Evolutionary conservation across 306 rosid genomes (phyloP), one percentile per base, ranked within the genome.

Genomic region (Phaseolus lunatus): DNA sequence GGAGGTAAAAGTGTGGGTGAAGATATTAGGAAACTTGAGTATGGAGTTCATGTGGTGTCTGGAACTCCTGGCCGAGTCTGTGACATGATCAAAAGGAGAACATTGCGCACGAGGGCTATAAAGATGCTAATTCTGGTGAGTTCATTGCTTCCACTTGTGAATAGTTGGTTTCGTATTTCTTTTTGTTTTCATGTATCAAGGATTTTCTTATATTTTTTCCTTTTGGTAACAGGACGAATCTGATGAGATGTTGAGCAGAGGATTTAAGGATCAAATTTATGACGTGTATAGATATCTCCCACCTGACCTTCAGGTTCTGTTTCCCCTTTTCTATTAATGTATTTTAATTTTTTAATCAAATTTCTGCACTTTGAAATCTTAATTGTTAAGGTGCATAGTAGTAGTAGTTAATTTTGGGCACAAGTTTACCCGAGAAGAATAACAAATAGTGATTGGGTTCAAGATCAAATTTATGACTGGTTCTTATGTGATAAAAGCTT

Each of bases 241-340:
- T 57, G 99, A 96, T 87, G 99, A 96, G 75, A 96, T 96, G 99
- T 80, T 96, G 93, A 96, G 99, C 86, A 87, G 99, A 85, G 99
- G 99, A 23, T 96, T 92, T 85, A 96, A 96, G 86, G 99, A 96
- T 84, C 99, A 96, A 83, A 96, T 96, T 78, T 96, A 96, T 41
- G 99, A 96, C 78, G 96, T 96, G 20, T 96, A 96, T 74, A 88
- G 99, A 86, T 92, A 96, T 84, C 99, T 96, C 53, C 99, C 99
- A 24, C 99, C 99, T 13, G 99, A 92, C 41, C 96, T 96, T 81
- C 99, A 96, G 99, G 99, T 95, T 84, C 33, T 68, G n/a, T 53
- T 81, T 82, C 81, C 58, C 43, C 6, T 4, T 19, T 20, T 59
- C 22, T 15, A 37, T 45, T 61, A 5, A 3, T 48, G 52, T 69